These are phyloP conservation scores for Alternaria triticimaculans DNA, from an alignment of 2,329 filamentous ascomycete genomes.

Conservation along the genomic window DNA sequence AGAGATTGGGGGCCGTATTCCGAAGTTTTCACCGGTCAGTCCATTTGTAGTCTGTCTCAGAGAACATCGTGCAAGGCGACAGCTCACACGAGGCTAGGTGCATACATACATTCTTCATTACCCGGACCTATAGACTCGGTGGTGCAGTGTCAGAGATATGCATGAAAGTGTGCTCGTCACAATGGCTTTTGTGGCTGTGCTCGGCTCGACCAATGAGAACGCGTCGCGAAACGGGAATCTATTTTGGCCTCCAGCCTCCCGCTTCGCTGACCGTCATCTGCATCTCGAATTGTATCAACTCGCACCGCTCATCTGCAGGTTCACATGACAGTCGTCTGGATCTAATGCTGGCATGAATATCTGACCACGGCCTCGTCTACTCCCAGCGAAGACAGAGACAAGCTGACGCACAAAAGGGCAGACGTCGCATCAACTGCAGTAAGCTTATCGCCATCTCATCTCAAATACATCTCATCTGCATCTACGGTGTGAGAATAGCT, in stretches of 20 bases:
- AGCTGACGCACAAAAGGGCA: not conserved
- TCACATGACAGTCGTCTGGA: not conserved
- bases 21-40: not conserved
- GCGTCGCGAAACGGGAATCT: not conserved
- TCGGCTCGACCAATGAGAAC: not conserved
- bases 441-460: not conserved
- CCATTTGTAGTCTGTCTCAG: not conserved
- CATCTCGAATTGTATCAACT: not conserved
- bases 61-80: not conserved
- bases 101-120: not conserved
- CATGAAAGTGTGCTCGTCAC: not conserved
- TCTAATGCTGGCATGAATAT: not conserved
- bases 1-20: not conserved
- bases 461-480: not conserved
- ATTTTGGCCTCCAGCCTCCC: not conserved
- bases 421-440: not conserved
- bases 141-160: not conserved
- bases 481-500: constrained; percentile 13
- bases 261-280: not conserved
- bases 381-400: not conserved
- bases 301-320: not conserved
- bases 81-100: not conserved
- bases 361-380: not conserved
- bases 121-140: not conserved
- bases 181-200: not conserved